Evolutionary conservation across 148 eudicot species (phyloP).

Genomic region (Vaccinium darrowii): DNA sequence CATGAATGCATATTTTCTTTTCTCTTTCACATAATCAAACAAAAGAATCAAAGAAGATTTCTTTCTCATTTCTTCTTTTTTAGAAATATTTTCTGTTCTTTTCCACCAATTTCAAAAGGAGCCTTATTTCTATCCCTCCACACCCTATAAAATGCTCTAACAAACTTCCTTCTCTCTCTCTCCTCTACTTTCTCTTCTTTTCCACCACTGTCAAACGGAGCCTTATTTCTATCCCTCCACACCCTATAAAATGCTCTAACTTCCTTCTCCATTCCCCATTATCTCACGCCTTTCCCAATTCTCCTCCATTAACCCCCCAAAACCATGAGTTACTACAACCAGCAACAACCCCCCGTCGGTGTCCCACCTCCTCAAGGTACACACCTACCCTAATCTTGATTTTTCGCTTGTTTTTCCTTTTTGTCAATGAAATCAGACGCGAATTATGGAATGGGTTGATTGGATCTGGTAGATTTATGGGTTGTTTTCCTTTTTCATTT

Average conservation of each 20-base stretch:
- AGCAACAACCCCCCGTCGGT: slow-evolving; percentile 79
- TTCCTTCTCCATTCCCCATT: background rate
- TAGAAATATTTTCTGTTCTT: too few relatives aligned
- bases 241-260: background rate
- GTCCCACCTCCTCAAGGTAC: slow-evolving; percentile 85
- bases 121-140: too few relatives aligned
- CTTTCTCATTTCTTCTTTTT: too few relatives aligned
- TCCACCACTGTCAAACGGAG: too few relatives aligned
- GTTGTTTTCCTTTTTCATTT: background rate
- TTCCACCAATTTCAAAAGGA: too few relatives aligned
- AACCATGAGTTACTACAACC: slow-evolving; percentile 76
- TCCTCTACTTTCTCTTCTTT: too few relatives aligned
- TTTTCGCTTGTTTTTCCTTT: background rate
- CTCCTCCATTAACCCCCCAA: background rate
- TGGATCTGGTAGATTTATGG: slow-evolving; percentile 13
- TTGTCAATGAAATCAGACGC: background rate
- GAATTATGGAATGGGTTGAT: background rate
- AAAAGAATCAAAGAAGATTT: too few relatives aligned
- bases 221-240: background rate
- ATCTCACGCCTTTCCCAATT: background rate
- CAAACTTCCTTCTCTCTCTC: too few relatives aligned
- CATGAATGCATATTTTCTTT: too few relatives aligned
- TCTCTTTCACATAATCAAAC: too few relatives aligned
- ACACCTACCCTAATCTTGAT: background rate
- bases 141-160: too few relatives aligned